Evolutionary conservation across 169 alveolate genomes (phyloP).

Genomic region (Cytauxzoon felis): DNA sequence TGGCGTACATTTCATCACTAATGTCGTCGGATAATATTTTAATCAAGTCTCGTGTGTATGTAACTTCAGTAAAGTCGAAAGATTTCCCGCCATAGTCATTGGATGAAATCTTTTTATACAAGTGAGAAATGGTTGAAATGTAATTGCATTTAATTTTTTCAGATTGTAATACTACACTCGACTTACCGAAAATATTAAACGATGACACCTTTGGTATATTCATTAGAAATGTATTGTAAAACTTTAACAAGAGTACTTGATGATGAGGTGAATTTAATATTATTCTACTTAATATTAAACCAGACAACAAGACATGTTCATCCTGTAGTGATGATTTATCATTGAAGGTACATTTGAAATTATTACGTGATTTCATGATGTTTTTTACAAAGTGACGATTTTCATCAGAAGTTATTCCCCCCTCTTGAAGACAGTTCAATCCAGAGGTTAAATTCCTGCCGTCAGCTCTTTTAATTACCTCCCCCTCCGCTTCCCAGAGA

Average conservation of each 20-base stretch:
- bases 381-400: too few species aligned
- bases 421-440: too few species aligned
- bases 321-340: background rate
- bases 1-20: background rate
- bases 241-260: background rate
- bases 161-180: slow-evolving; percentile 5
- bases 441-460: too few species aligned
- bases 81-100: background rate
- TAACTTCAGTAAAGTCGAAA: background rate
- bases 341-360: too few species aligned
- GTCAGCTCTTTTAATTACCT: too few species aligned
- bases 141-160: slow-evolving; percentile 1
- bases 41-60: too few species aligned
- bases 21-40: background rate
- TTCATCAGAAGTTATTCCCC: too few species aligned
- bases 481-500: too few species aligned
- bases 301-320: background rate
- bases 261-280: too few species aligned
- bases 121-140: slow-evolving; percentile 12
- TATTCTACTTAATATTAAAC: background rate
- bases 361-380: too few species aligned
- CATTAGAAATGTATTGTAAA: background rate
- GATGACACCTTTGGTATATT: slow-evolving; percentile 9
- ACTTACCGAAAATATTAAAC: slow-evolving; percentile 19
- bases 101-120: background rate